These are phyloP conservation scores for Metarhizium humberi DNA, from an alignment of 2,329 filamentous ascomycete species.

Conservation along the genomic window DNA sequence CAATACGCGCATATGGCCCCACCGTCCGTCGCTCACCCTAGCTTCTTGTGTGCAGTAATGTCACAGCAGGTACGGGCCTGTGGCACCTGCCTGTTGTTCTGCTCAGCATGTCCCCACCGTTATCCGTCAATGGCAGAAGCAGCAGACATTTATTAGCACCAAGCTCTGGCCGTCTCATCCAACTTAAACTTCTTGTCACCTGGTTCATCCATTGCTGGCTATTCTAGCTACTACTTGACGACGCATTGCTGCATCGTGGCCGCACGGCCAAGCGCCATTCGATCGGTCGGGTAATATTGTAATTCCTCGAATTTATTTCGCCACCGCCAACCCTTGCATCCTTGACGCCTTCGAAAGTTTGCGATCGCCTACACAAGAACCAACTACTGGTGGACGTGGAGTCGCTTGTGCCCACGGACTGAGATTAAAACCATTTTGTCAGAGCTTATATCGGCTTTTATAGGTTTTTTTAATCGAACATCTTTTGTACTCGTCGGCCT, in stretches of 20 bases:
- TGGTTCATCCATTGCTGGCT: background rate
- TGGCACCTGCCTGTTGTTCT: background rate
- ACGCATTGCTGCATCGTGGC: constrained; percentile 1
- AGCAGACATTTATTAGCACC: background rate
- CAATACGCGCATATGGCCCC: background rate
- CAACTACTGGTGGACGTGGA: background rate
- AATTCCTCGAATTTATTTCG: background rate
- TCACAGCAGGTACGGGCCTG: background rate
- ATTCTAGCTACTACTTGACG: background rate
- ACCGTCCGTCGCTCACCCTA: background rate
- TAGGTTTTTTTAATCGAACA: background rate
- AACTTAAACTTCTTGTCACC: background rate
- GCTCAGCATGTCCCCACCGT: background rate
- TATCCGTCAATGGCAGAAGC: constrained; percentile 2
- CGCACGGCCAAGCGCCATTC: constrained; percentile 3
- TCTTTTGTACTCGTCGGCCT: background rate
- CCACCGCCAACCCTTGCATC: background rate
- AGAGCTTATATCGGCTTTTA: background rate
- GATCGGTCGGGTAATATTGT: background rate
- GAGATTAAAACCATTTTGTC: background rate
- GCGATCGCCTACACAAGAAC: background rate
- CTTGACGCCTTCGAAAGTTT: constrained; percentile 1
- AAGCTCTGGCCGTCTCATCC: background rate
- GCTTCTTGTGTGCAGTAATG: background rate
- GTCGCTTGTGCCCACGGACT: background rate